A percentile compares a stretch with the other conserved stretches of the same genome.
Conservation (phyloP, 2,329 filamentous ascomycete genomes). For the Neodidymelliopsis sp. region DNA sequence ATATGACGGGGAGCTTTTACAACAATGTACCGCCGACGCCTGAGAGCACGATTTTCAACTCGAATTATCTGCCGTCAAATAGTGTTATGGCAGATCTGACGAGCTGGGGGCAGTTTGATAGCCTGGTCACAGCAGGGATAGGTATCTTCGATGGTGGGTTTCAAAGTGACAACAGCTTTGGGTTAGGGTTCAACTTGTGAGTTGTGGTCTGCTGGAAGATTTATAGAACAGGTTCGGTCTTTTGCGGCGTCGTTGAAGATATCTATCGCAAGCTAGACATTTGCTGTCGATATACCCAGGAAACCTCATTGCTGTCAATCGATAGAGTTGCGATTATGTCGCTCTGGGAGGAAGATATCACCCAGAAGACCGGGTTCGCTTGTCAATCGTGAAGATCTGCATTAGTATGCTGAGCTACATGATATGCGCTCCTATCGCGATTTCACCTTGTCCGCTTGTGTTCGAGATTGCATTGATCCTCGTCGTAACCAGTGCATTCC, state of each 20-base stretch:
- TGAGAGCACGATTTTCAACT: constrained; percentile 35
- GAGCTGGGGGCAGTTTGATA: constrained; percentile 50
- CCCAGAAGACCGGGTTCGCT: no score
- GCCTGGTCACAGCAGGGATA: constrained; percentile 46
- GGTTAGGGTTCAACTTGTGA: constrained; percentile 31
- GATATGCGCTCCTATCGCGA: no score
- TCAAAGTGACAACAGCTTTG: constrained; percentile 30
- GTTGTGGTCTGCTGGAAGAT: not conserved
- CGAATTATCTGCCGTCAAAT: constrained; percentile 31
- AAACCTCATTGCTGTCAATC: no score
- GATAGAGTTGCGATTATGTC: no score
- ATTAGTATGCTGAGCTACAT: no score
- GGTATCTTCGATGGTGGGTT: constrained; percentile 42
- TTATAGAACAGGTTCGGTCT: no score
- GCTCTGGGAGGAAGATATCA: no score
- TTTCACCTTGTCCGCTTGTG: no score
- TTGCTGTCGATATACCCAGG: no score
- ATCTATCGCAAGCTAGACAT: not conserved
- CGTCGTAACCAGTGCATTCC: no score
- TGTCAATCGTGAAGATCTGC: no score
- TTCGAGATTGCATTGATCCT: no score
- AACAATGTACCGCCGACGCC: constrained; percentile 40
- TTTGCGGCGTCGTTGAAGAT: not conserved
- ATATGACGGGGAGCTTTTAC: constrained; percentile 21
- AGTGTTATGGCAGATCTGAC: constrained; percentile 45